phyloP scores from a whole-genome alignment of 2,329 filamentous ascomycete species.

The Cadophora malorum region DNA sequence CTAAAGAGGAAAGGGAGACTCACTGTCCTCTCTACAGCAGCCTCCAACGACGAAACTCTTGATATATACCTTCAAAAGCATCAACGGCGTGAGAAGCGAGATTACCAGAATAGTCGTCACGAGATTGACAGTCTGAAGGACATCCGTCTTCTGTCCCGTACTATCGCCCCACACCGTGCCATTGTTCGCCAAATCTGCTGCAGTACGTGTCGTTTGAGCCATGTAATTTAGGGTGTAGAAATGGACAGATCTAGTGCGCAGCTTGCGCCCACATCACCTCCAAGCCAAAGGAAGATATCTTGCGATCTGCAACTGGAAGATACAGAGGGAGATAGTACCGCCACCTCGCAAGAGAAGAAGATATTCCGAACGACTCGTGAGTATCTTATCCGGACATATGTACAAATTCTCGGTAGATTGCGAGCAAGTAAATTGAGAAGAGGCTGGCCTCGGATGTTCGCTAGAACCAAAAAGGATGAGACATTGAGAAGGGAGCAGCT shows the following conservation, averaged over 20 bases:
- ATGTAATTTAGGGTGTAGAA: not conserved
- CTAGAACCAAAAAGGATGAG: not conserved
- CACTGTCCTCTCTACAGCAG: conserved; percentile 7
- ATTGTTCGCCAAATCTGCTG: conserved; percentile 15
- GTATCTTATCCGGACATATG: not conserved
- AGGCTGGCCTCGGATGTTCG: not conserved
- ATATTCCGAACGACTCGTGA: not conserved
- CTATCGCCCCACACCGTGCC: not conserved
- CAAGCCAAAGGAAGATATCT: not conserved
- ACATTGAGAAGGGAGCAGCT: not conserved
- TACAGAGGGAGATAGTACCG: not conserved
- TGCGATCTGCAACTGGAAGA: not conserved
- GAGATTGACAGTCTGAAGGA: conserved; percentile 16
- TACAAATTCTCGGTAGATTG: not conserved
- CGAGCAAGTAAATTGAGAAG: not conserved
- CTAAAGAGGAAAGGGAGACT: conserved; percentile 7
- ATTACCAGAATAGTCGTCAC: conserved; percentile 16
- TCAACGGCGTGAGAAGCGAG: conserved; percentile 6
- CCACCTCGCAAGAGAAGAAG: not conserved
- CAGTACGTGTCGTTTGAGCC: conserved; percentile 14
- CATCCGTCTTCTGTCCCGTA: conserved; percentile 7
- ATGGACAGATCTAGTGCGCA: not conserved
- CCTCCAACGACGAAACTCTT: conserved; percentile 2
- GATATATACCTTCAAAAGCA: conserved; percentile 20
- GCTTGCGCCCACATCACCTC: not conserved